These are phyloP conservation scores for Elaeis oleifera DNA, from an alignment of 202 grass and related monocot genomes.

Conservation along the genomic window DNA sequence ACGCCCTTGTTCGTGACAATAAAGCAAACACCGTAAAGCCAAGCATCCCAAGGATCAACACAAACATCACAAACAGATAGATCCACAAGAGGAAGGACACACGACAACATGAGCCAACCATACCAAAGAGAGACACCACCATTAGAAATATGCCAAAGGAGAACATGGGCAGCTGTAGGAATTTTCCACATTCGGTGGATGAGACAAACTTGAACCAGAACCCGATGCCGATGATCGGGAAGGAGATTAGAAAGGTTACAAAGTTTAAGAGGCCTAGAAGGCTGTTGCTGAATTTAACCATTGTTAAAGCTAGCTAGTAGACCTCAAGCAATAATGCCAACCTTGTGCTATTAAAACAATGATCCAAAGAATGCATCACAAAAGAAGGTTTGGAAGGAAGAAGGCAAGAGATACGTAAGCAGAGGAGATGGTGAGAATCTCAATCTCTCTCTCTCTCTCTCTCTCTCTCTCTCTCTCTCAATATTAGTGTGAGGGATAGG, in stretches of 20 bases:
- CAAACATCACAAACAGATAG: conserved; percentile 51
- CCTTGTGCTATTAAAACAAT: no score
- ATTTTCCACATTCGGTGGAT: conserved; percentile 44
- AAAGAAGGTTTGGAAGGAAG: no score
- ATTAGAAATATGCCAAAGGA: conserved; percentile 41
- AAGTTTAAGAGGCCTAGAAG: conserved; percentile 46
- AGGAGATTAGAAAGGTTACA: conserved; percentile 36
- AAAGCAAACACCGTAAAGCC: conserved; percentile 37
- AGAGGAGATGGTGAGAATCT: no score
- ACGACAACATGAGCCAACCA: conserved; percentile 51
- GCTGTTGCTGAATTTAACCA: conserved; percentile 54
- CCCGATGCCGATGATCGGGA: conserved; percentile 41
- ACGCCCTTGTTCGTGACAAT: conserved; percentile 54
- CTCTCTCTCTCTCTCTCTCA: no score
- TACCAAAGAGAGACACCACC: conserved; percentile 47
- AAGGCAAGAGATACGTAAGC: no score
- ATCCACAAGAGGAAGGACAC: conserved; percentile 49
- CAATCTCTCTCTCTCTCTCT: no score
- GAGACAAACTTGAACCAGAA: conserved; percentile 33
- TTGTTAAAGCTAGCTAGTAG: conserved; percentile 3
- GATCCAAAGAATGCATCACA: no score
- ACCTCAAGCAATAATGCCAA: no score
- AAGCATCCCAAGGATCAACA: conserved; percentile 61
- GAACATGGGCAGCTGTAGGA: conserved; percentile 36
- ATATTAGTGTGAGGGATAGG: no score